Percentiles rank a stretch among this genome's conserved stretches.
Conservation (phyloP, 306 rosid genomes). For the Corylus heterophylla region DNA sequence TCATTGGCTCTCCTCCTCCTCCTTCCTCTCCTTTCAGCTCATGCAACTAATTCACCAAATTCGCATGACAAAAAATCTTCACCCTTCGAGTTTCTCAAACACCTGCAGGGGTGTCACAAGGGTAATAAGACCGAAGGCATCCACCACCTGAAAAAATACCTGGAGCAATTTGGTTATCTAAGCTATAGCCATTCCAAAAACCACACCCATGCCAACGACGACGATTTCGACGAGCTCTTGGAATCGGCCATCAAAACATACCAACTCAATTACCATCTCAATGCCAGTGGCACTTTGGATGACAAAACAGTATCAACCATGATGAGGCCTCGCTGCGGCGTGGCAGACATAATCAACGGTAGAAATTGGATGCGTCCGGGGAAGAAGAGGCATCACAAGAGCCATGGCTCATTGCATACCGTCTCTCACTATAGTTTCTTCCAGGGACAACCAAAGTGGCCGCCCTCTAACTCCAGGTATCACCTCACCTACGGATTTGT, state of each 20-base stretch:
- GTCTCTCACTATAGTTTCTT: conserved; percentile 1
- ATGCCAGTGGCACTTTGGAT: background rate
- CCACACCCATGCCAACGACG: background rate
- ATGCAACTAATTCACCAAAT: background rate
- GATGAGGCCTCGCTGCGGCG: conserved; percentile 3
- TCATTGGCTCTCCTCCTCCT: background rate
- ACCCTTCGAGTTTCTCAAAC: conserved; percentile 3
- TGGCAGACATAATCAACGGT: conserved; percentile 1
- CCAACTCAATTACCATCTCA: conserved; percentile 6
- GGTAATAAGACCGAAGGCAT: background rate
- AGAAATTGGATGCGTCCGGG: background rate
- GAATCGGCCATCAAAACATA: background rate
- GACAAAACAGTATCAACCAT: background rate
- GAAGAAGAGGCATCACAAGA: background rate
- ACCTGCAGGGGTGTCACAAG: background rate
- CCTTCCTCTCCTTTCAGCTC: background rate
- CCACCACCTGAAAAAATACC: conserved; percentile 1
- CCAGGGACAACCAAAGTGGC: background rate
- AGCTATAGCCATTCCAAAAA: background rate
- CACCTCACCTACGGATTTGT: background rate
- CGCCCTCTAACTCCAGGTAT: background rate
- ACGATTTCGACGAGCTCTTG: background rate
- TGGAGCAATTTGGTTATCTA: background rate
- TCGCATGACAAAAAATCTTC: background rate
- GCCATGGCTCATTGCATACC: background rate